Evolutionary conservation across 1,284 basidiomycete genomes (phyloP).

Genomic region (Ceratorhiza oryzae-sativae): DNA sequence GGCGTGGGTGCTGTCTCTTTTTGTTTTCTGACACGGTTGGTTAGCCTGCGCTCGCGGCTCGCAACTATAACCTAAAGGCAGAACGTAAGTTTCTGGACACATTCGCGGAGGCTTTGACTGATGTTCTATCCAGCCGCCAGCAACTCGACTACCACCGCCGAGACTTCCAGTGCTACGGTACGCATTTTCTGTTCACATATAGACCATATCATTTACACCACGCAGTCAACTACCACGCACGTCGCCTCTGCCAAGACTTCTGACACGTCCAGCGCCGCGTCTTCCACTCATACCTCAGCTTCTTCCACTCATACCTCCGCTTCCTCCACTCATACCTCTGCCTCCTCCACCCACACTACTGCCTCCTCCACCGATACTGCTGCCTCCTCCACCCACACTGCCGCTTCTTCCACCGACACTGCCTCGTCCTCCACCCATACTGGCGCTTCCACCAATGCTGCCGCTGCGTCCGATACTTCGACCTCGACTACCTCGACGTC

Average conservation of each 20-base stretch:
- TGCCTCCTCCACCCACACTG: background rate
- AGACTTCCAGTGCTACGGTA: too few relatives aligned
- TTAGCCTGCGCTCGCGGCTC: slow-evolving; percentile 11
- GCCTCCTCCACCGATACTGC: background rate
- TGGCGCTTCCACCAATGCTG: background rate
- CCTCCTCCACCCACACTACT: background rate
- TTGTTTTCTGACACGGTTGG: background rate
- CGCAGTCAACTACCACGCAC: background rate
- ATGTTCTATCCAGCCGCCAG: background rate
- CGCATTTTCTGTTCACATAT: background rate
- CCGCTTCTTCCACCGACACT: background rate
- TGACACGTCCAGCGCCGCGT: background rate
- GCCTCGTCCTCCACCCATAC: background rate
- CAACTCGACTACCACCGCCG: background rate
- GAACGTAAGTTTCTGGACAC: background rate
- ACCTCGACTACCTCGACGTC: background rate
- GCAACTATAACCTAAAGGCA: background rate
- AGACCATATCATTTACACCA: too few relatives aligned
- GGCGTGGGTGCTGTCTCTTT: background rate
- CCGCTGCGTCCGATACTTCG: too few relatives aligned
- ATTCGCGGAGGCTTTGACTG: background rate
- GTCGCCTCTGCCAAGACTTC: background rate
- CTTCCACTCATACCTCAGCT: too few relatives aligned
- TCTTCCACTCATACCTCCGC: too few relatives aligned
- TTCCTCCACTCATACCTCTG: background rate